These are phyloP conservation scores for Botrytis fragariae DNA, from an alignment of 2,329 filamentous ascomycete species.

Conservation along the genomic window DNA sequence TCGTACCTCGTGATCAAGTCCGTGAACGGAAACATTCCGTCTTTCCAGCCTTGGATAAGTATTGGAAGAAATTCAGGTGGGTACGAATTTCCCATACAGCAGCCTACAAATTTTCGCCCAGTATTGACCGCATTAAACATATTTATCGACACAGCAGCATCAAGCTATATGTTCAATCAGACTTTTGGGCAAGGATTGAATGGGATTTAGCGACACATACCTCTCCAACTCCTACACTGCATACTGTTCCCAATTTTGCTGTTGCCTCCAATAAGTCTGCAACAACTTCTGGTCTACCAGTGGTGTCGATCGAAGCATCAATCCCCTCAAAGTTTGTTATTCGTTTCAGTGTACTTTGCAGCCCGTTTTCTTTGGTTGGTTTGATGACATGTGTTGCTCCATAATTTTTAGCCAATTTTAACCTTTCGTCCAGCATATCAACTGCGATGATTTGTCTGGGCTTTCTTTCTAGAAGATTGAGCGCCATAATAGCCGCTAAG, in stretches of 20 bases:
- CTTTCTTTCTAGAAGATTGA: constrained; percentile 29
- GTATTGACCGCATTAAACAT: constrained; percentile 28
- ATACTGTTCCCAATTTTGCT: constrained; percentile 27
- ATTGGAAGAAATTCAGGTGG: constrained; percentile 29
- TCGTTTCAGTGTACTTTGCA: constrained; percentile 21
- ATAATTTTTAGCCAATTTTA: constrained; percentile 45
- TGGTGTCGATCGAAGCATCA: constrained; percentile 27
- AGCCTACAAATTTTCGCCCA: constrained; percentile 26
- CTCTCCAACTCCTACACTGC: constrained; percentile 29
- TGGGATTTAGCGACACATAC: not conserved
- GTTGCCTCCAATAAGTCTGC: constrained; percentile 24
- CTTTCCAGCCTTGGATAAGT: constrained; percentile 26
- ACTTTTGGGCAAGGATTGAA: no score
- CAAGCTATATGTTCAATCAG: not conserved
- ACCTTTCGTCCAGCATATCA: constrained; percentile 44
- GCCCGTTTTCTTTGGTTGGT: constrained; percentile 21
- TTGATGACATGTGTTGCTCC: constrained; percentile 41
- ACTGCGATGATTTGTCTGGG: constrained; percentile 44
- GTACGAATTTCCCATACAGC: constrained; percentile 30
- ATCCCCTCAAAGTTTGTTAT: constrained; percentile 25
- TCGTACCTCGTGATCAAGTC: constrained; percentile 27
- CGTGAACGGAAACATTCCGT: constrained; percentile 28
- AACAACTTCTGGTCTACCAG: constrained; percentile 25
- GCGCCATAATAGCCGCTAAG: constrained; percentile 42
- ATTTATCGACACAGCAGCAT: constrained; percentile 22